Evolutionary conservation across 805 yeast genomes (phyloP), one percentile per base, ranked within the genome.

Genomic region (Kodamaea fukazawae): DNA sequence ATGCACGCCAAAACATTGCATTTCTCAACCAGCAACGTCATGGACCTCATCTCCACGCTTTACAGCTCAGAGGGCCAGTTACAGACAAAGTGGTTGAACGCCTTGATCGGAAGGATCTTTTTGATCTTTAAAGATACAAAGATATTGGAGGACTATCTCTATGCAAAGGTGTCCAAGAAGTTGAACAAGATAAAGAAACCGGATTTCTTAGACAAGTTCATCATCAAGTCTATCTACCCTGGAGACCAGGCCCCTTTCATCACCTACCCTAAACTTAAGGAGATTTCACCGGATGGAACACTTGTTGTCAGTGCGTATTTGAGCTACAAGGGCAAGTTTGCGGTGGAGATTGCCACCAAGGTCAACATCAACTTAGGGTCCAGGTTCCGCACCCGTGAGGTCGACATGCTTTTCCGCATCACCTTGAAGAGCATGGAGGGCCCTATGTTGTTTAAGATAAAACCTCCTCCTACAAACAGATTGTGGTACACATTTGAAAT

Each of bases 381-480:
- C 2, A 72, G 86, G 9, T 83, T 89, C 63, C 80, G 76, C 45
- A 79, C 83, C 32, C 67, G 86, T 38, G 95, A 86, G 48, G 86
- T 91, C 29, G 83, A 84, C 38, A 65, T 93, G 26, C 72, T 84
- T 17, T 63, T 93, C 37, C 78, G 84, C 12, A 78, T 90, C 1
- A 80, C 83, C 1, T 61, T 91, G 35, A 76, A 76, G 40, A 78
- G 72, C 49, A 49, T 93, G 3, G 79, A 81, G 36, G 99, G 99
- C 0, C 84, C 85, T 1, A 48, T 91, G 41, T 55, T 85, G 0
- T 53, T 90, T 14, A 66, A 76, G 29, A 56, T 91, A 25, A 93
- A 93, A 55, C 87, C 95, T 1, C 96, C 96, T 2, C 98, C 99
- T 7, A 81, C 96, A 1, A 81, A 79, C 38, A 74, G 99, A 53